Evolutionary conservation across 768 basidiomycete species (phyloP).

Genomic region (Tulasnella sp.): DNA sequence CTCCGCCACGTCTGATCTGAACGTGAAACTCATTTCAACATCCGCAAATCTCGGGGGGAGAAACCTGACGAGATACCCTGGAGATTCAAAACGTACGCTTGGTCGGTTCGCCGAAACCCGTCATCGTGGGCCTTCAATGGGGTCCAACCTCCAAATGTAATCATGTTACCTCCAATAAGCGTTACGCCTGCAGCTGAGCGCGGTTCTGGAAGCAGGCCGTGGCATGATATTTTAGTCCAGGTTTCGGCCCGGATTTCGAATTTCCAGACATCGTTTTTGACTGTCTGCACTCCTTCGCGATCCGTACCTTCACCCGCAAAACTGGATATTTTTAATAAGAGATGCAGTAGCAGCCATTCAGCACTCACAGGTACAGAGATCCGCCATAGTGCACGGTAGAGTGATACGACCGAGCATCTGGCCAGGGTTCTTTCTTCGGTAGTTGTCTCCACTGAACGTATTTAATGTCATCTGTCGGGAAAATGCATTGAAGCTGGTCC

Average conservation of each 20-base stretch:
- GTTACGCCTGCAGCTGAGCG: neutral
- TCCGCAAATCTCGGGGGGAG: neutral
- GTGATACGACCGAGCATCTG: neutral
- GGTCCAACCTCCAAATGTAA: neutral
- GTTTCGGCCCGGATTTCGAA: neutral
- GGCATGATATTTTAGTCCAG: neutral
- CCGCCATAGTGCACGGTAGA: neutral
- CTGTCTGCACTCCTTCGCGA: neutral
- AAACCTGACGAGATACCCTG: neutral
- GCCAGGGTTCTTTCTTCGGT: neutral
- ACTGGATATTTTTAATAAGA: neutral
- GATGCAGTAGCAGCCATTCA: neutral
- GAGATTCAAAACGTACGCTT: neutral
- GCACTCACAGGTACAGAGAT: neutral
- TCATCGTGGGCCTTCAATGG: neutral
- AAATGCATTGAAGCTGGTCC: too few relatives aligned
- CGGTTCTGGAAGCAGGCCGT: neutral
- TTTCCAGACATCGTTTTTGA: neutral
- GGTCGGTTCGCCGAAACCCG: neutral
- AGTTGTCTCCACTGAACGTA: neutral
- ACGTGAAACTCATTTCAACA: neutral
- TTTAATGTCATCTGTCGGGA: neutral
- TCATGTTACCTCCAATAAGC: neutral
- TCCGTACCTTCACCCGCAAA: neutral
- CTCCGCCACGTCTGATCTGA: neutral